phyloP scores from a whole-genome alignment of 192 early-diverging fungal genomes.

The Helicostylum pulchrum region DNA sequence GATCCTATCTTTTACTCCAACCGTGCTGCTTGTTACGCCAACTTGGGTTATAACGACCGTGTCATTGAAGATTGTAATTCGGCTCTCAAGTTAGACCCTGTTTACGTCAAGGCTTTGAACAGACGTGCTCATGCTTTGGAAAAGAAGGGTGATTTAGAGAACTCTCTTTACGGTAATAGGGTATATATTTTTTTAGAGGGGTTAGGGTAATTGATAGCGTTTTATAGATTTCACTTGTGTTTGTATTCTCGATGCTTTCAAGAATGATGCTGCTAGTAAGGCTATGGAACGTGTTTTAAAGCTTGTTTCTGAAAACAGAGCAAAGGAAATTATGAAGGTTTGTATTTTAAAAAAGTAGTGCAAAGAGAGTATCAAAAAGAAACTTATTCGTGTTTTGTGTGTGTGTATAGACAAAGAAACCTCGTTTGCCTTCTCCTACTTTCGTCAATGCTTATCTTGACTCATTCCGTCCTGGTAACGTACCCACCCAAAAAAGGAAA shows the following conservation, averaged over 20 bases:
- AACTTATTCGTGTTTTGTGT: background rate
- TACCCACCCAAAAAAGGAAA: background rate
- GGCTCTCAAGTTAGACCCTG: conserved; percentile 77
- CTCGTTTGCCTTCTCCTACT: conserved; percentile 81
- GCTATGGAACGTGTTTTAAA: conserved; percentile 90
- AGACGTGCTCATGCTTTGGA: conserved; percentile 59
- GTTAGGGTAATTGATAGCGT: background rate
- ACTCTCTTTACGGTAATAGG: conserved; percentile 53
- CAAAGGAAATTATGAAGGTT: conserved; percentile 69
- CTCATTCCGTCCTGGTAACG: conserved; percentile 67
- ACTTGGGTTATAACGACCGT: conserved; percentile 64
- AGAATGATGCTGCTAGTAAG: conserved; percentile 72
- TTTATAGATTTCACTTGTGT: conserved; percentile 80
- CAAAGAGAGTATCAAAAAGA: too few relatives aligned
- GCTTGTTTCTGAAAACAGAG: conserved; percentile 71
- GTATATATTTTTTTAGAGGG: background rate
- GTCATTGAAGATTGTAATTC: conserved; percentile 85
- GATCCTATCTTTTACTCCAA: conserved; percentile 92
- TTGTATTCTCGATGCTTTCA: conserved; percentile 94
- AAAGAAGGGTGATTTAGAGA: conserved; percentile 44
- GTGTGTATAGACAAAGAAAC: conserved; percentile 37
- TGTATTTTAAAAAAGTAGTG: background rate
- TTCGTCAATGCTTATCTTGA: conserved; percentile 94
- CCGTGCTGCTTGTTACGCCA: conserved; percentile 90
- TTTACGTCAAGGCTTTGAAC: conserved; percentile 82